Conservation (phyloP, 306 rosid genomes). For the Carpinus viminea region DNA sequence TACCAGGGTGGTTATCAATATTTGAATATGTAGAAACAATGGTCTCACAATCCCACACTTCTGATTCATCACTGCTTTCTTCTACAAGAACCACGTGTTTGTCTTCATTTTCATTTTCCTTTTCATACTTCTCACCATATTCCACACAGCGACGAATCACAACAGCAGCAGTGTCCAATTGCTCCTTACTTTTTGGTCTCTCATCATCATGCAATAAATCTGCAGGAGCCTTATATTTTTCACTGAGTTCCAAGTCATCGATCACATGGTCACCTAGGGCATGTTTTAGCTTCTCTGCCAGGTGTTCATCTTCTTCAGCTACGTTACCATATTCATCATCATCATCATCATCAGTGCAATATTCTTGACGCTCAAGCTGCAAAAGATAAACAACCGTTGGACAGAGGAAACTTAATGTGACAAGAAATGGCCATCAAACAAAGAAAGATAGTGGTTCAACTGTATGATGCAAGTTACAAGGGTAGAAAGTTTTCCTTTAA, state of each 20-base stretch:
- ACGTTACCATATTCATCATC: slow-evolving; percentile 33
- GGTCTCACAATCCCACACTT: slow-evolving; percentile 92
- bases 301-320: slow-evolving; percentile 62
- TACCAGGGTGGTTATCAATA: slow-evolving; percentile 87
- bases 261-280: slow-evolving; percentile 39
- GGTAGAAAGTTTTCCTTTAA: not conserved
- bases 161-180: slow-evolving; percentile 51
- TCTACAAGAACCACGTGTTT: slow-evolving; percentile 48
- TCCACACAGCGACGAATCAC: slow-evolving; percentile 73
- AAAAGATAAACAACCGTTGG: slow-evolving; percentile 16
- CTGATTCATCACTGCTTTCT: slow-evolving; percentile 90
- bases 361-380: slow-evolving; percentile 71
- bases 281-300: slow-evolving; percentile 65
- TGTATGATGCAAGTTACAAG: not conserved
- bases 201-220: slow-evolving; percentile 53
- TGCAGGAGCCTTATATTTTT: slow-evolving; percentile 67
- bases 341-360: slow-evolving; percentile 43
- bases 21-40: slow-evolving; percentile 79
- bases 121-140: slow-evolving; percentile 77
- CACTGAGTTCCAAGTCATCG: slow-evolving; percentile 54
- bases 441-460: not conserved
- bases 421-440: not conserved
- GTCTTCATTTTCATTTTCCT: slow-evolving; percentile 61
- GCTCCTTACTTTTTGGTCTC: slow-evolving; percentile 37
- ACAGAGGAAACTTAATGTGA: slow-evolving; percentile 10